Base-by-base conservation (phyloP, 176 grass and related monocot species). In the Triticum monococcum region DNA sequence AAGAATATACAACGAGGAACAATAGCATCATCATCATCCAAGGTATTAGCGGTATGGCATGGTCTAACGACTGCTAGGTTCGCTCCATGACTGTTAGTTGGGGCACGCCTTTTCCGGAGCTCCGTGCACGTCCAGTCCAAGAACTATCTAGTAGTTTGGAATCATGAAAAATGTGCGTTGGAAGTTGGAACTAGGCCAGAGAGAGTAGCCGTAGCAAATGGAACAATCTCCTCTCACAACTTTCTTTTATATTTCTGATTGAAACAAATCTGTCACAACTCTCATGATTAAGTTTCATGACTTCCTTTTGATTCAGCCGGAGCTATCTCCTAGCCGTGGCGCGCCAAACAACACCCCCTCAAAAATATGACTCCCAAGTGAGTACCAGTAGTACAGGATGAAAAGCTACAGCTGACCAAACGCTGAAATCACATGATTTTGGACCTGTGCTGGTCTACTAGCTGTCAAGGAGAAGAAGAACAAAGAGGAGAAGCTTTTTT, bases 371-470 rank as follows among this genome's bases (percentile, higher is more conserved):
- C 72, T 24, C 23, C 56, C 18, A 12, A 64, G 63, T 5, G 20
- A 24, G 36, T 26, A 74, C 71, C 3, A 43, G 80, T 67, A 43
- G 80, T 67, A 79, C 71, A 12, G 3, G 45, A 31, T 62, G 75
- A 84, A 87, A 66, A 70, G 48, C 60, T 85, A 85, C 69, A 57
- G 17, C 81, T 81, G 37, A 91, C 82, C 86, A 62, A 40, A 91
- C 81, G 33, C 74, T 69, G 76, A 79, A 75, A 62, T 8, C 11
- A 80, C 81, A 5, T 80, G 3, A 8, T 68, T 68, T 80, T 36
- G 43, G 54, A 59, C 67, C 66, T 66, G 76, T 62, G 69, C 35
- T 5, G 11, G n/a, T 16, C 43, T 79, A 40, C 66, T 72, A 62
- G 40, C 70, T 62, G 78, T 33, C 62, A 35, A 71, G 38, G 7